These are phyloP conservation scores for Quillaja saponaria DNA, from an alignment of 306 rosid species.

Conservation along the genomic window DNA sequence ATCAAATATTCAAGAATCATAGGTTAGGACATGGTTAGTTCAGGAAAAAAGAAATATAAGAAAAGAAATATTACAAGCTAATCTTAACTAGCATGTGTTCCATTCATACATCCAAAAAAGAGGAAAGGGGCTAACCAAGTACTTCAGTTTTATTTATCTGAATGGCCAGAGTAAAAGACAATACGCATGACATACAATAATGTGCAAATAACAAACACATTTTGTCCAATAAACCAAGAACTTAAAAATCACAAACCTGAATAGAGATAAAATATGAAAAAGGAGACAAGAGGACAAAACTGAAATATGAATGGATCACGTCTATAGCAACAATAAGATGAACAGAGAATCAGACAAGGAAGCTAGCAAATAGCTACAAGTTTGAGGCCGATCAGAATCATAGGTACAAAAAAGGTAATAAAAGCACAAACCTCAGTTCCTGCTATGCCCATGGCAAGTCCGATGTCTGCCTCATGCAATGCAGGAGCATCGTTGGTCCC, in stretches of 20 bases:
- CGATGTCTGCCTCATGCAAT: slow-evolving; percentile 88
- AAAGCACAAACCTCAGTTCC: slow-evolving; percentile 79
- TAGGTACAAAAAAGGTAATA: background rate
- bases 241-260: background rate
- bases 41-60: too few relatives aligned
- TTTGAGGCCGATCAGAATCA: slow-evolving; percentile 5
- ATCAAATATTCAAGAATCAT: too few relatives aligned
- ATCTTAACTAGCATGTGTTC: too few relatives aligned
- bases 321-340: slow-evolving; percentile 3
- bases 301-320: slow-evolving; percentile 8
- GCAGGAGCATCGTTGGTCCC: slow-evolving; percentile 99
- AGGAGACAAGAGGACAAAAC: background rate
- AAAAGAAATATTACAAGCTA: too few relatives aligned
- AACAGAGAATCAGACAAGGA: slow-evolving; percentile 1
- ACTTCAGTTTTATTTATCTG: slow-evolving; percentile 18
- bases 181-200: slow-evolving; percentile 2
- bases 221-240: background rate
- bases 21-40: too few relatives aligned
- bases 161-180: background rate
- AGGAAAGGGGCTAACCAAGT: background rate
- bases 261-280: background rate
- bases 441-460: slow-evolving; percentile 99
- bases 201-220: background rate
- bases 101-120: background rate
- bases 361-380: background rate